A percentile compares a stretch with the other conserved stretches of the same genome.
phyloP scores from a whole-genome alignment of 305 asterid genomes.

The Lippia alba region DNA sequence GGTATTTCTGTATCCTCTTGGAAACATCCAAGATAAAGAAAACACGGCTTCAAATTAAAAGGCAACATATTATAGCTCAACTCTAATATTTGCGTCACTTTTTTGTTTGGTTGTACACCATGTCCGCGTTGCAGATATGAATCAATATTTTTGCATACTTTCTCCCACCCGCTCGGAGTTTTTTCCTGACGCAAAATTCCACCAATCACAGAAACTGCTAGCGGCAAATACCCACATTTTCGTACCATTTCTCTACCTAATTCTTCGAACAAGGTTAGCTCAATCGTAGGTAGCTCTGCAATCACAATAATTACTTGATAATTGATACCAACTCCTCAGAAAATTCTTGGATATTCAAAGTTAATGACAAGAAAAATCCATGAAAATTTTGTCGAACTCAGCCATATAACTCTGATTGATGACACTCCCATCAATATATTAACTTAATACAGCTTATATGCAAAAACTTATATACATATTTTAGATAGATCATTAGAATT shows the following conservation, averaged over 20 bases:
- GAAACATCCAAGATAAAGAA: neutral
- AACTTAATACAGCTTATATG: too few species aligned
- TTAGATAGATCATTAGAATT: too few species aligned
- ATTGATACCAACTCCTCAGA: neutral
- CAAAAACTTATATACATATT: too few species aligned
- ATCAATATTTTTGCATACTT: neutral
- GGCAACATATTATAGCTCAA: neutral
- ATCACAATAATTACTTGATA: too few species aligned
- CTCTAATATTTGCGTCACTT: neutral
- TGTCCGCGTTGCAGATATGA: neutral
- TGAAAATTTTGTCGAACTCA: too few species aligned
- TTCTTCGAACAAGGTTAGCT: neutral
- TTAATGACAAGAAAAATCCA: too few species aligned
- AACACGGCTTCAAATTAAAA: neutral
- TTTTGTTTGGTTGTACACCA: neutral
- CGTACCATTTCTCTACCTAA: neutral
- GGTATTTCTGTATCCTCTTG: neutral
- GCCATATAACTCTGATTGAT: too few species aligned
- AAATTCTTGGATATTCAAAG: too few species aligned
- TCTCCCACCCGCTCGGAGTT: slow-evolving; percentile 4
- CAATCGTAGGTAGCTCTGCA: neutral
- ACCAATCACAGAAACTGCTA: slow-evolving; percentile 1
- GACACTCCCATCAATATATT: too few species aligned
- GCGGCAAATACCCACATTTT: neutral
- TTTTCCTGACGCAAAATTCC: slow-evolving; percentile 4